These are phyloP conservation scores for Populus davidiana DNA, from an alignment of 345 rosid species.

Conservation along the genomic window DNA sequence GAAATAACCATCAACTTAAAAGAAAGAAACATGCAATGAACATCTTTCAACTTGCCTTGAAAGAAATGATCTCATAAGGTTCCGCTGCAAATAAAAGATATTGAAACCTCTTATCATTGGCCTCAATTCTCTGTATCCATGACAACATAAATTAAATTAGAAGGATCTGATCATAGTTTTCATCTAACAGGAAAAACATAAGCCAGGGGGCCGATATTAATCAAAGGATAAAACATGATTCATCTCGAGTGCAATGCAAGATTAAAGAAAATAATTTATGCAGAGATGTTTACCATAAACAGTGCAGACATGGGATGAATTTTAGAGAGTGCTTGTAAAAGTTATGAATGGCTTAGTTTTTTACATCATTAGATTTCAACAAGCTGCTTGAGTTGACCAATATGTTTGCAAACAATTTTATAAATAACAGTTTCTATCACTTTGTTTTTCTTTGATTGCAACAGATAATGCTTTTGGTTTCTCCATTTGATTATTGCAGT, in stretches of 20 bases:
- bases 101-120: conserved; percentile 85
- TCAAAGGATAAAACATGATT: neutral
- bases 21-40: neutral
- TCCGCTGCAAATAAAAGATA: conserved; percentile 94
- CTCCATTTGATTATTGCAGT: neutral
- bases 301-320: neutral
- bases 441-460: neutral
- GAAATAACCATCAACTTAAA: neutral
- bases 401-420: no score
- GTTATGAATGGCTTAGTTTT: neutral
- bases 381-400: neutral
- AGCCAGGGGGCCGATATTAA: neutral
- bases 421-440: neutral
- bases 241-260: neutral
- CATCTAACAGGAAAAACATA: neutral
- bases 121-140: conserved; percentile 66
- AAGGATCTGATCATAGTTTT: neutral
- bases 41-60: conserved; percentile 55
- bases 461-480: neutral
- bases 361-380: neutral
- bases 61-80: conserved; percentile 93
- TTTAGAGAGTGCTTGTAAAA: neutral
- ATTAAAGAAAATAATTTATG: no score
- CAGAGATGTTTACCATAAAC: neutral
- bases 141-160: conserved; percentile 4